phyloP scores from a whole-genome alignment of 352 stramenopile species.

The Phytophthora kernoviae region DNA sequence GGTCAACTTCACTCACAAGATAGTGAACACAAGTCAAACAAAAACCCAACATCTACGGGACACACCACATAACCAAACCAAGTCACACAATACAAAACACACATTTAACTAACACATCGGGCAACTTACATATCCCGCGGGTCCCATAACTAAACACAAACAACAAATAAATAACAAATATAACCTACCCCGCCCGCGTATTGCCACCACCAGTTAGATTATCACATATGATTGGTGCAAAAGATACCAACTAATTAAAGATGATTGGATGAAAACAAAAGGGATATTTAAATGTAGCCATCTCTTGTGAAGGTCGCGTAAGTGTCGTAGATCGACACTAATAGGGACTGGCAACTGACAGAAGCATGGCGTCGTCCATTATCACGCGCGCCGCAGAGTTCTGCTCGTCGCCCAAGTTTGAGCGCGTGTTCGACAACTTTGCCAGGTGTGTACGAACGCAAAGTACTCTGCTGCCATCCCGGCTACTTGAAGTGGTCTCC shows the following conservation, averaged over 20 bases:
- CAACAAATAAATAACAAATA: background rate
- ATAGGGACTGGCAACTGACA: background rate
- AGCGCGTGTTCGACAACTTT: slow-evolving; percentile 81
- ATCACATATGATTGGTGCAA: no score
- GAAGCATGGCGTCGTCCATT: slow-evolving; percentile 54
- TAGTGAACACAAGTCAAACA: no score
- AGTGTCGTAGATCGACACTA: slow-evolving; percentile 4
- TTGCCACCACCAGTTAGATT: no score
- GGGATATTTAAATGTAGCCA: slow-evolving; percentile 16
- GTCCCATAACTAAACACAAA: no score
- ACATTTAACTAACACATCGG: no score
- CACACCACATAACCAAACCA: no score
- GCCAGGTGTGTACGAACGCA: slow-evolving; percentile 42
- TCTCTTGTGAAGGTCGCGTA: slow-evolving; percentile 20
- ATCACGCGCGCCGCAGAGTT: slow-evolving; percentile 71
- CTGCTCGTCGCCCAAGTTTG: slow-evolving; percentile 75
- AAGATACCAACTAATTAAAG: background rate
- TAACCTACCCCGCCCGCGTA: no score
- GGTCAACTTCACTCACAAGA: no score
- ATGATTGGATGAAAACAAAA: background rate
- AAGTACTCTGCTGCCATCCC: background rate
- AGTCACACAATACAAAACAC: no score
- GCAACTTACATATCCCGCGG: no score
- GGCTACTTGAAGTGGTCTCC: slow-evolving; percentile 4
- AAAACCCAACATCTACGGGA: no score